Evolutionary conservation across 2,329 filamentous ascomycete species (phyloP), one percentile per base, ranked within the genome.

Genomic region (Nothophoma quercina): DNA sequence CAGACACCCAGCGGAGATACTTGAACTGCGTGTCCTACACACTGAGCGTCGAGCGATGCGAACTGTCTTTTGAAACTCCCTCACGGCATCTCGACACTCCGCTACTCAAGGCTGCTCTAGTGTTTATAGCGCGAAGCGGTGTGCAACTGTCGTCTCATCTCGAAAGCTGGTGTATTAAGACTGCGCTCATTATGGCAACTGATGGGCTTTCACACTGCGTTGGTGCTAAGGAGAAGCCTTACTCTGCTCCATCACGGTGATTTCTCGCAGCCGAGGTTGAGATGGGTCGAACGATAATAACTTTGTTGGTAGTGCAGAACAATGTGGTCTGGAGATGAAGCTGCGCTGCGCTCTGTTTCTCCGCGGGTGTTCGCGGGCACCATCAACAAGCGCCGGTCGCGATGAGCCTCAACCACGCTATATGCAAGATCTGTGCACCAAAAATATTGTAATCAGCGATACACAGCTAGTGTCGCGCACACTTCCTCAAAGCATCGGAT

Each of bases 1-100:
- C 9, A 41, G 13, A 22, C 23, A 18, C 39, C 21, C 55, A 62
- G 59, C 61, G 63, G 63, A 63, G 59, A 63, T 65, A 55, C 47
- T 55, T 52, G 51, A 56, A 35, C 15, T 22, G 34, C 19, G 45
- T 5, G 12, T 26, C n/a, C 21, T 16, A 15, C 25, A 19, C 45
- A 29, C 35, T 19, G 29, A 35, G 29, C 13, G 22, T 34, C 22
- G 10, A 21, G 16, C 19, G 45, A 48, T 33, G 16, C n/a, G 28
- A 19, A 2, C 21, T 7, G 15, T 7, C 10, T 40, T 2, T 10
- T 12, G 28, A 23, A 18, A 30, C 2, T 16, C 23, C 23, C 30
- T 33, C 15, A 40, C 33, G 15, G 9, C 28, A 29, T 13, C 23
- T 18, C 18, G n/a, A 9, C 7, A 18, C 4, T 3, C 25, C 12